Percentiles rank a stretch among this genome's conserved stretches.
Conservation (phyloP, 306 rosid genomes). For the Cucumis cinereus region DNA sequence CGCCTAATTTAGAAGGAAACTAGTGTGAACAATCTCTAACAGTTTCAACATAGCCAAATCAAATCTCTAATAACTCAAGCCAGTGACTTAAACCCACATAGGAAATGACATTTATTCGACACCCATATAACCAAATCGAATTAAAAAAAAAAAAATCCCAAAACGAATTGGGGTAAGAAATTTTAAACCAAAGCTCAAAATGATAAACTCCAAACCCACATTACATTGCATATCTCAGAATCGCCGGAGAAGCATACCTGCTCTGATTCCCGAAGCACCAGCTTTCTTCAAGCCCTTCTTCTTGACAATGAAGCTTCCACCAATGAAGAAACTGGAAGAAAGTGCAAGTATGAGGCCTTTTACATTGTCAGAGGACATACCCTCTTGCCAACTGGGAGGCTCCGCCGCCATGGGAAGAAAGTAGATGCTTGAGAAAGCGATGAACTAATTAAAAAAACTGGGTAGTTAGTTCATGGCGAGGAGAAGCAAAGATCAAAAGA, state of each 20-base stretch:
- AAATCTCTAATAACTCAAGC: background rate
- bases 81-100: background rate
- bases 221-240: background rate
- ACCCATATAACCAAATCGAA: background rate
- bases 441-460: background rate
- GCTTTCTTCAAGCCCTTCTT: slow-evolving; percentile 89
- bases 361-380: slow-evolving; percentile 56
- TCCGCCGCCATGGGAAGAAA: slow-evolving; percentile 12
- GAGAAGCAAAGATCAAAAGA: background rate
- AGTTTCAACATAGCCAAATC: background rate
- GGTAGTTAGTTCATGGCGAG: background rate
- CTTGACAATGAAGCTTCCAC: slow-evolving; percentile 78
- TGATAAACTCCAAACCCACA: background rate
- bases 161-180: background rate
- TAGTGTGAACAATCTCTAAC: background rate
- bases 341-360: slow-evolving; percentile 63
- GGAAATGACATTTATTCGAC: background rate
- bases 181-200: background rate
- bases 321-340: slow-evolving; percentile 74
- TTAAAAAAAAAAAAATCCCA: background rate
- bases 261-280: slow-evolving; percentile 64
- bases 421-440: background rate
- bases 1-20: background rate
- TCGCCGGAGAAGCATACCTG: slow-evolving; percentile 29
- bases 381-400: slow-evolving; percentile 52